Evolutionary conservation across 1,139 yeast genomes (phyloP), one percentile per base, ranked within the genome.

Genomic region (Magnusiomyces tetraspermus): DNA sequence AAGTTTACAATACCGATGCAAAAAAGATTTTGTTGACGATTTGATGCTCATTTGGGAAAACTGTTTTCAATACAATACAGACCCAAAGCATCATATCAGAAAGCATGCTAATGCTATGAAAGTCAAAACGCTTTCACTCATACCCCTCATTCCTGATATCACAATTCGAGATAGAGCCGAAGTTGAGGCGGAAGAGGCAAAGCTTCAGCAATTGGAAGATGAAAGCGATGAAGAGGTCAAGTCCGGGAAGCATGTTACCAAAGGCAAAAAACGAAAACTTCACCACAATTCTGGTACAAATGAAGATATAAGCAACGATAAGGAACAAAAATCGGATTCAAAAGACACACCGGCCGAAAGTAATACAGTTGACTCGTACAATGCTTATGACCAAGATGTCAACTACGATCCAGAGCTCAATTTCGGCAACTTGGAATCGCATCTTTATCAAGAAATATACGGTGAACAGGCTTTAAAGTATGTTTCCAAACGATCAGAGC

Each of bases 21-120:
- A 90, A 63, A 78, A 81, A 57, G 95, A 86, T 60, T 92, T 92
- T 73, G 95, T 89, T 23, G 95, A 86, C 63, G 98, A 92, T 67
- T 72, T 92, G 54, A 86, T 86, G 90, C 75, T 94, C 53, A 94
- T 94, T 38, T 94, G 98, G 98, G 81, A 82, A 56, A 94, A 94
- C 67, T 94, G 99, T 67, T 72, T 94, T 57, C 80, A 90, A 0
- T 94, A 88, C 66, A 94, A 94, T 67, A 86, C 97, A 0, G 98
- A 94, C 63, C 98, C 98, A 1, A 85, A 83, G 57, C 97, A 94
- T 67, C 90, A 86, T 60, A 69, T 92, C 43, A 75, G 99, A 54
- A 87, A 83, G 0, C 97, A 92, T 71, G 98, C 98, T 0, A 70
- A 85, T 50, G 97, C 97, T 2, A 94, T 92, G 98, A 95, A 89